Percentiles rank a stretch among this genome's conserved stretches.
Evolutionary conservation across 352 stramenopile species (phyloP).

Genomic region (Phytopythium cucurbitacearum): DNA sequence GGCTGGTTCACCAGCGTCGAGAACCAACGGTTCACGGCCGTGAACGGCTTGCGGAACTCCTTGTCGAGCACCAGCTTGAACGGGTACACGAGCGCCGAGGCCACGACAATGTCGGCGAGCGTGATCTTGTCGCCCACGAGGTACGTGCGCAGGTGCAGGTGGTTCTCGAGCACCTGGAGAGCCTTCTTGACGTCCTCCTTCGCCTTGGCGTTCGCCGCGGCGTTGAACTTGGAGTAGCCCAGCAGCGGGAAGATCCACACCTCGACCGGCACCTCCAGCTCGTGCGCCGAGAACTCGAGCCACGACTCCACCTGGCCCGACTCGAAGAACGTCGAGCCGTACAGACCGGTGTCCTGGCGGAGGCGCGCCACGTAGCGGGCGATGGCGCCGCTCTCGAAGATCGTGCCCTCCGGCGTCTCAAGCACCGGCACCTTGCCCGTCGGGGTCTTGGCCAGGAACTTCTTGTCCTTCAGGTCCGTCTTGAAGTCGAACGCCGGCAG

Average conservation of each 20-base stretch:
- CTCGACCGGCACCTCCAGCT: slow-evolving; percentile 90
- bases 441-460: slow-evolving; percentile 85
- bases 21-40: slow-evolving; percentile 91
- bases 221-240: slow-evolving; percentile 80
- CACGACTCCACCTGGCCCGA: slow-evolving; percentile 89
- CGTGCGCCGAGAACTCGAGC: slow-evolving; percentile 91
- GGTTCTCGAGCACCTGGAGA: slow-evolving; percentile 84
- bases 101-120: slow-evolving; percentile 91
- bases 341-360: slow-evolving; percentile 83
- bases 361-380: slow-evolving; percentile 89
- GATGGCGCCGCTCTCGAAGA: slow-evolving; percentile 92
- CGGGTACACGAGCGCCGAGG: slow-evolving; percentile 89
- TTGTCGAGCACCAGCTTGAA: slow-evolving; percentile 92
- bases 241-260: slow-evolving; percentile 89
- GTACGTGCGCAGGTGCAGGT: slow-evolving; percentile 89
- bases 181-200: slow-evolving; percentile 84
- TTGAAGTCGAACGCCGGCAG: slow-evolving; percentile 70
- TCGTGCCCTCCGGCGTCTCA: slow-evolving; percentile 79
- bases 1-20: slow-evolving; percentile 91
- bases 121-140: slow-evolving; percentile 92
- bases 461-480: slow-evolving; percentile 50
- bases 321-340: slow-evolving; percentile 89
- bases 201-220: slow-evolving; percentile 72
- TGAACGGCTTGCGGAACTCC: slow-evolving; percentile 85
- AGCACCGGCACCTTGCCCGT: slow-evolving; percentile 85